Base-by-base conservation (phyloP, 1,284 basidiomycete genomes). In the Tetrapyrgos nigripes region DNA sequence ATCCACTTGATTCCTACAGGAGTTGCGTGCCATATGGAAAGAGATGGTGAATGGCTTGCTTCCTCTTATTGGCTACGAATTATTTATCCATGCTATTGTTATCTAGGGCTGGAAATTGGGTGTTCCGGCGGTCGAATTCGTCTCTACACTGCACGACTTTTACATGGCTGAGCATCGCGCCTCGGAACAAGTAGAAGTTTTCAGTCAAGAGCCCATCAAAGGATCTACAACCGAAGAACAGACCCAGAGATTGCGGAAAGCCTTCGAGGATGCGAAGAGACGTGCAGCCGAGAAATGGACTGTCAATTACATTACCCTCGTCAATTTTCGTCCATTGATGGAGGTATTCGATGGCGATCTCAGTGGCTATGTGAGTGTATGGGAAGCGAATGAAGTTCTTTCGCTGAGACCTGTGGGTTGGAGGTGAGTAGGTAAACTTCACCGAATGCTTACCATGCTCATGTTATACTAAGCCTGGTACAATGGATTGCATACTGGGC, bases 1-100 rank as follows among this genome's bases (percentile, higher is more conserved):
- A 28, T 28, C n/a, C 23, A 13, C 13, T 45, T 13, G n/a, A 45
- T 55, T 46, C n/a, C n/a, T 52, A 19, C 48, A 68, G 66, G 64
- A 69, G 43, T 53, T 68, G 17, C 62, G 54, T n/a, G 37, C 55
- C 24, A 46, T 69, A 3, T 69, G 68, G 68, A 68, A 67, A 51
- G 66, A 68, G 14, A 69, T 69, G 68, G 68, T 62, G 40, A 21
- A 28, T 43, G 13, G 28, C 13, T 21, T 31, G n/a, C 10, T 27
- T 14, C n/a, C 3, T 40, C 19, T 31, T 10, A 26, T 21, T 1
- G 21, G 9, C 21, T 13, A 3, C 9, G 11, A 17, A 46, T 37
- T 46, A 55, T 31, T 17, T 4, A 21, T 23, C 29, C 21, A 28
- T 14, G 26, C 29, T 48, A 19, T 27, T 17, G 8, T 40, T 17